Percentiles rank a stretch among this genome's conserved stretches.
phyloP scores from a whole-genome alignment of 208 protist genomes.

The Jaenimonas drosophilae region DNA sequence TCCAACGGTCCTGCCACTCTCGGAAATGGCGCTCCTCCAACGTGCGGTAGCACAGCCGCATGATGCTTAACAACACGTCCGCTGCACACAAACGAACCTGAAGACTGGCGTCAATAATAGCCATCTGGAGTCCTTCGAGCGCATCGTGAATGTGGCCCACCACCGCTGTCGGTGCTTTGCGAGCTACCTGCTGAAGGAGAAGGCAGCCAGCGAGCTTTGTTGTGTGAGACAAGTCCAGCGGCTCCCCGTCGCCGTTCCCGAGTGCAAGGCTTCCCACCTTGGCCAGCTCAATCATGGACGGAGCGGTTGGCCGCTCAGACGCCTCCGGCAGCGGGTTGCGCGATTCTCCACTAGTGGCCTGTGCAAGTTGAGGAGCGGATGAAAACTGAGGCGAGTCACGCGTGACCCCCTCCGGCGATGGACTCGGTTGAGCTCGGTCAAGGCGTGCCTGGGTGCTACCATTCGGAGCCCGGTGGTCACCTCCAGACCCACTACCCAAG shows the following conservation, averaged over 20 bases:
- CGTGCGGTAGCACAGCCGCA: conserved; percentile 57
- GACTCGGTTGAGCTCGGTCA: no score
- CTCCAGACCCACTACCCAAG: no score
- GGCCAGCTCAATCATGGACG: no score
- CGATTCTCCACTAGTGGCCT: no score
- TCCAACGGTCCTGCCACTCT: conserved; percentile 50
- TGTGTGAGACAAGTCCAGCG: conserved; percentile 12
- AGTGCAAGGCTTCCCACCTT: conserved; percentile 3
- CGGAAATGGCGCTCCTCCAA: conserved; percentile 30
- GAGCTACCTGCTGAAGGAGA: conserved; percentile 66
- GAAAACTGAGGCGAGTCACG: no score
- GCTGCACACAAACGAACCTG: conserved; percentile 28
- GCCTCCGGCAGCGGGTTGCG: no score
- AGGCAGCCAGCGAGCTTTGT: conserved; percentile 61
- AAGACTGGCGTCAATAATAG: conserved; percentile 30
- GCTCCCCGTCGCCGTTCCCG: neutral
- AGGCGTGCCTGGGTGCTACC: no score
- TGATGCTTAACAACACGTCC: conserved; percentile 34
- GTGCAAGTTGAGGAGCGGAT: no score
- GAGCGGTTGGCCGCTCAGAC: no score
- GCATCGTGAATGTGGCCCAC: conserved; percentile 38
- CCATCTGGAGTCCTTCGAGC: conserved; percentile 42
- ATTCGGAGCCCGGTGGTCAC: no score
- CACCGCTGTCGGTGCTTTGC: conserved; percentile 47
- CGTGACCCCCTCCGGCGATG: no score